Conservation (phyloP, 2,329 filamentous ascomycete genomes). For the Elsinoe arachidis region DNA sequence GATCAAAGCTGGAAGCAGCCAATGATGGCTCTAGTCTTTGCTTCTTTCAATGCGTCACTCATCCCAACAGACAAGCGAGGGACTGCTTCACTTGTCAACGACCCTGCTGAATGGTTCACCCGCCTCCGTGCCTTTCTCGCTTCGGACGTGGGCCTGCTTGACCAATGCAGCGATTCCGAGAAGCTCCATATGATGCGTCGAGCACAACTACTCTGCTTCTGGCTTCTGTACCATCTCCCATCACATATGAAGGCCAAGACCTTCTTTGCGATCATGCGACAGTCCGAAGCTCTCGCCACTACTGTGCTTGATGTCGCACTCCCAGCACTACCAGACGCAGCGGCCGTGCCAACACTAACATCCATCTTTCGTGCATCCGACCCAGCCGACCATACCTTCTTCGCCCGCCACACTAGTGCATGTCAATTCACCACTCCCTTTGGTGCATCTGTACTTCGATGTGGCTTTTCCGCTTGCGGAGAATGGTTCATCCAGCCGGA, state of each 20-base stretch:
- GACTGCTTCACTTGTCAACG: not conserved
- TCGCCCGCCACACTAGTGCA: not conserved
- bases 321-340: not conserved
- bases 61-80: not conserved
- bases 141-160: not conserved
- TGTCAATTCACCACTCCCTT: not conserved
- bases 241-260: not conserved
- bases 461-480: not conserved
- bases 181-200: not conserved
- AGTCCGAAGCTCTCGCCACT: not conserved
- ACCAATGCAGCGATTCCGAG: not conserved
- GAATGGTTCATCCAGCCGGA: conserved; percentile 1
- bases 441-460: not conserved
- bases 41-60: not conserved
- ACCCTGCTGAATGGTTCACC: not conserved
- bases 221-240: not conserved
- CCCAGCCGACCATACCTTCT: not conserved
- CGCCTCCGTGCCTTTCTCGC: not conserved
- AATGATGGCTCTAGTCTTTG: not conserved
- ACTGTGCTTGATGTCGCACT: not conserved
- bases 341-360: not conserved
- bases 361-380: not conserved
- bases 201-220: not conserved
- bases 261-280: not conserved
- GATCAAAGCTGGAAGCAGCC: conserved; percentile 1